These are phyloP conservation scores for Blepharisma stoltei DNA, from an alignment of 73 alveolate genomes.

Conservation along the genomic window DNA sequence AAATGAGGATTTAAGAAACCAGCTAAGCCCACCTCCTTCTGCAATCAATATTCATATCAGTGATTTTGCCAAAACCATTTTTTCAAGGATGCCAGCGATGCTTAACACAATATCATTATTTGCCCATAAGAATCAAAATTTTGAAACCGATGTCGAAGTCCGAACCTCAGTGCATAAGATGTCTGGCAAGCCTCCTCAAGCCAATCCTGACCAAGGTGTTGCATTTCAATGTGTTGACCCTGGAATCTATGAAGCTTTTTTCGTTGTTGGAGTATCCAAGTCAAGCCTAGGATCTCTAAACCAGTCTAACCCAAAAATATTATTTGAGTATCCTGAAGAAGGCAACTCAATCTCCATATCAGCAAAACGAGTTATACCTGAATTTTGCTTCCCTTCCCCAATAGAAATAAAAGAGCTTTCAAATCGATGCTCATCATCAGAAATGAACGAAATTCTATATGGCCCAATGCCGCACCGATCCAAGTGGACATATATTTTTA, in stretches of 20 bases:
- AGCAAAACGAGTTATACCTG: background rate
- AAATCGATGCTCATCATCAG: slow-evolving; percentile 17
- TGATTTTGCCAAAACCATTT: too few species aligned
- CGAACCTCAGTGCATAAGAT: too few species aligned
- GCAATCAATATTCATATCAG: too few species aligned
- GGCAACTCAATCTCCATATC: background rate
- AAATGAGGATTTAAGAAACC: too few species aligned
- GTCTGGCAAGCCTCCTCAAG: slow-evolving; percentile 11
- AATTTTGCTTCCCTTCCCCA: slow-evolving; percentile 20
- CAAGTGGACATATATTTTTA: background rate
- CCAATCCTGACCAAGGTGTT: slow-evolving; percentile 13
- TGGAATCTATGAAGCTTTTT: background rate
- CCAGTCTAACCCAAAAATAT: background rate
- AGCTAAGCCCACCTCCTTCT: too few species aligned
- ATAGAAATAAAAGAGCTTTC: background rate
- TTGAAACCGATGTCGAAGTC: too few species aligned
- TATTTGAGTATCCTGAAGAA: background rate
- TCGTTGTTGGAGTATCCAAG: background rate
- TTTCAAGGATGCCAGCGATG: too few species aligned
- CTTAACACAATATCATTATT: too few species aligned
- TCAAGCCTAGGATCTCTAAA: background rate
- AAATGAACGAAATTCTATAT: slow-evolving; percentile 16
- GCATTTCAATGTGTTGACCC: background rate
- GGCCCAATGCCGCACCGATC: background rate
- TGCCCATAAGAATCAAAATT: too few species aligned